phyloP scores from a whole-genome alignment of 169 alveolate species.

The Plasmodium gaboni region DNA sequence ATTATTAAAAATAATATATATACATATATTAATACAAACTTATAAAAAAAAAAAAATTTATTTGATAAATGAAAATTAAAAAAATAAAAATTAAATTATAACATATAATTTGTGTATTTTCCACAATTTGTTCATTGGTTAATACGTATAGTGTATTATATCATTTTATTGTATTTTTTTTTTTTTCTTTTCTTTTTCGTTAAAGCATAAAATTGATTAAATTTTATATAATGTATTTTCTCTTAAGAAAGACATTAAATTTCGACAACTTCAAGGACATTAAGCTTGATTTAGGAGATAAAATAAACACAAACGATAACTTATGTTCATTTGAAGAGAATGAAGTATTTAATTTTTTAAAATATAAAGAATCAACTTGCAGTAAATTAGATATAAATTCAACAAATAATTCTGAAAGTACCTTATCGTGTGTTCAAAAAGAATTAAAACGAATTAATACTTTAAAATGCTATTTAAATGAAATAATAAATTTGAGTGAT shows the following conservation, averaged over 20 bases:
- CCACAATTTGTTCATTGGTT: constrained; percentile 26
- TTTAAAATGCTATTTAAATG: constrained; percentile 36
- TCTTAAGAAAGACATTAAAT: constrained; percentile 67
- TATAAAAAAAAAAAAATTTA: no score
- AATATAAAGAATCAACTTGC: constrained; percentile 43
- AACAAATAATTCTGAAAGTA: constrained; percentile 15
- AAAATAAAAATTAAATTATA: no score
- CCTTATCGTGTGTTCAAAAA: constrained; percentile 35
- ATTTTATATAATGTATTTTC: constrained; percentile 58
- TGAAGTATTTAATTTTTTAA: constrained; percentile 68
- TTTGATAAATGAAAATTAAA: no score
- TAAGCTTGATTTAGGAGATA: constrained; percentile 57
- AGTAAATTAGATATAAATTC: constrained; percentile 7
- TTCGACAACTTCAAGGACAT: constrained; percentile 67
- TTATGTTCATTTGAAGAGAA: constrained; percentile 56
- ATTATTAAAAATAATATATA: no score
- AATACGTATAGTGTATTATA: no score
- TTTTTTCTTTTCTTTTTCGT: background rate
- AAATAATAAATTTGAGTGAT: constrained; percentile 28
- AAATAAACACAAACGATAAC: constrained; percentile 37
- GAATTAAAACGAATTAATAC: constrained; percentile 48
- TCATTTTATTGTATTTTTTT: constrained; percentile 2
- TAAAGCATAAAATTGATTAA: constrained; percentile 17
- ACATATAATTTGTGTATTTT: constrained; percentile 1
- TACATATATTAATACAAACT: no score